Percentiles rank a stretch among this genome's conserved stretches.
These are phyloP conservation scores for Sclerotinia trifoliorum DNA, from an alignment of 2,329 filamentous ascomycete species.

Conservation along the genomic window DNA sequence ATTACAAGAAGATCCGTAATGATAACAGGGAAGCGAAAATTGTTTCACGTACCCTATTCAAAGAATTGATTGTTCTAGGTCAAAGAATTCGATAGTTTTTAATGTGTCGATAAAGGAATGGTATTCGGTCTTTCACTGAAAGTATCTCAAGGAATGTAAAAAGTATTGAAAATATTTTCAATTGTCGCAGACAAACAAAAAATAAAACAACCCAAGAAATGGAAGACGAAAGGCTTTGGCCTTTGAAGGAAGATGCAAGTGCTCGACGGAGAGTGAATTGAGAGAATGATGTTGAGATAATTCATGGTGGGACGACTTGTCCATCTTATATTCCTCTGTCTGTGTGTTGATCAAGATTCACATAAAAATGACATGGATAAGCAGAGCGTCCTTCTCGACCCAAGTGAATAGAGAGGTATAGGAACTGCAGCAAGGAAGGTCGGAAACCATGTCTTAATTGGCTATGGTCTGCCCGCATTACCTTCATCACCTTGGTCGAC, in stretches of 20 bases:
- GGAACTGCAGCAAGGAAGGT: slow-evolving; percentile 17
- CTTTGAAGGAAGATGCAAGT: slow-evolving; percentile 9
- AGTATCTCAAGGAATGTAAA: slow-evolving; percentile 10
- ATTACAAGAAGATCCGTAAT: background rate
- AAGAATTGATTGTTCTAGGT: background rate
- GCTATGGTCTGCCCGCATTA: background rate
- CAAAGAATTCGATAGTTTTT: slow-evolving; percentile 6
- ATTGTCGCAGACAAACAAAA: slow-evolving; percentile 15
- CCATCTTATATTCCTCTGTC: slow-evolving; percentile 18
- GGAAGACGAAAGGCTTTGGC: slow-evolving; percentile 1
- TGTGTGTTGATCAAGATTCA: background rate
- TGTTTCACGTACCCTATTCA: slow-evolving; percentile 13
- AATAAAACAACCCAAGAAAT: background rate
- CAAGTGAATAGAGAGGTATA: background rate
- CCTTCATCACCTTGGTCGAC: background rate
- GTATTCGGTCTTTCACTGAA: slow-evolving; percentile 12
- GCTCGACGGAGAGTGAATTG: slow-evolving; percentile 10
- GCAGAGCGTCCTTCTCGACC: slow-evolving; percentile 3
- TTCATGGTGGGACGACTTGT: slow-evolving; percentile 3
- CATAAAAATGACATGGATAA: background rate
- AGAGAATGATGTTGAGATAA: slow-evolving; percentile 1
- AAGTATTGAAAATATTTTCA: background rate
- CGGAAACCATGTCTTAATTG: slow-evolving; percentile 17
- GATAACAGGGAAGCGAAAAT: background rate
- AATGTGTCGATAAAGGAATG: slow-evolving; percentile 11